Evolutionary conservation across 2,329 filamentous ascomycete species (phyloP), one percentile per base, ranked within the genome.

Genomic region (Plectosphaerella sp.): DNA sequence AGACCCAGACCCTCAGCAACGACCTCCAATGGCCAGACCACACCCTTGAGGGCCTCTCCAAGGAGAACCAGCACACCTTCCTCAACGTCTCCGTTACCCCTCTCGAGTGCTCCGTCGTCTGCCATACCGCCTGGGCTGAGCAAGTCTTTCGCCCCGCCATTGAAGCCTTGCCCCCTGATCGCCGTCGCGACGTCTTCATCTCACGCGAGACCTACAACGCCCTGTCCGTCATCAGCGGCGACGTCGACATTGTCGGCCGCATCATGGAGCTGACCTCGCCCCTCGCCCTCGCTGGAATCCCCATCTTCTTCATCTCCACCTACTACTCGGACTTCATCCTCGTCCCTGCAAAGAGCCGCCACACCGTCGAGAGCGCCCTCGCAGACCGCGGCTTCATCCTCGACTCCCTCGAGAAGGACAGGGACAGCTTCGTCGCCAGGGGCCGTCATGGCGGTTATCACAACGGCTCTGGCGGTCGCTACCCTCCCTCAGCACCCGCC

Each of bases 291-390:
- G 93, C 93, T 48, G 90, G 91, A 61, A 94, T 97, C 49, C 89
- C 93, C 50, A 96, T 99, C 64, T 97, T 97, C 76, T 97, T 97
- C 79, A 96, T 97, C 67, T 97, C 93, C 4, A 97, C 91, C 33
- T 99, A 97, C 71, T 97, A 96, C 71, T 94, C 89, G 35, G 93
- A 99, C 72, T 97, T 96, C 70, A 95, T 99, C 61, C 80, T 97
- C 36, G 91, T 97, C 1, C 92, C 94, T 1, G 79, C 79, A 50
- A 88, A 86, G 64, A 84, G 88, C 62, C 84, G 87, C 48, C 73
- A 80, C 24, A 86, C 85, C 39, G 92, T 97, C 47, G 83, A 91
- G 35, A 78, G 84, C 53, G 88, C 91, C 0, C 77, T 97, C 5
- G 78, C 93, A 54, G 82, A 85, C 16, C 83, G 88, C 46, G 91